Evolutionary conservation across 1,284 basidiomycete species (phyloP), one percentile per base, ranked within the genome.

Genomic region (Melampsora larici-populina): DNA sequence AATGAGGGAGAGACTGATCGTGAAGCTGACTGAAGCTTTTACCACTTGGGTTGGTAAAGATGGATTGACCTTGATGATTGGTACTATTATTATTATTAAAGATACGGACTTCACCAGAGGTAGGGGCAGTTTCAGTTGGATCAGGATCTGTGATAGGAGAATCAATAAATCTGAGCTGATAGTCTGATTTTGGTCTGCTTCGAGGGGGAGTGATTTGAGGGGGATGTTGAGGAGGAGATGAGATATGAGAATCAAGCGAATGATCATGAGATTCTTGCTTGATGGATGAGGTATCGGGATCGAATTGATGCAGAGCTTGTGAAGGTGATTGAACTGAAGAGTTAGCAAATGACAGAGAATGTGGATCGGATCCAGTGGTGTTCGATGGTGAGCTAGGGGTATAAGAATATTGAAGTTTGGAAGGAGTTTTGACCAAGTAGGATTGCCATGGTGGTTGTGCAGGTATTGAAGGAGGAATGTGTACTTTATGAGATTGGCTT

Each of bases 371-470:
- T 18, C 36, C 18, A 21, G 71, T 64, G n/a, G 62, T 65, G 46
- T 73, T 64, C 11, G 71, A 73, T 31, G 71, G 71, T 17, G 71
- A 73, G 26, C 18, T 46, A 40, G 71, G 71, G 17, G 62, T 26
- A 49, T 26, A 64, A 31, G 60, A 73, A 26, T 63, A 43, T 58
- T 73, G 71, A 36, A 73, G 60, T 73, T 51, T 63, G 2, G 71
- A 73, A 40, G 71, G 71, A 63, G 71, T 73, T 49, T 73, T 73
- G 62, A 73, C 71, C 5, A 46, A 11, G 5, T 40, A 73, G n/a
- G 58, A 21, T 62, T 46, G 24, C 71, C 71, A 73, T 36, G 71
- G 29, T 29, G 29, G 58, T 33, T 31, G 18, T 36, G 21, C 21
- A 21, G 31, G 40, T 26, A 31, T 4, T 36, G 43, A 43, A 43